phyloP scores from a whole-genome alignment of 2,329 filamentous ascomycete species.

The Xylaria sp. region DNA sequence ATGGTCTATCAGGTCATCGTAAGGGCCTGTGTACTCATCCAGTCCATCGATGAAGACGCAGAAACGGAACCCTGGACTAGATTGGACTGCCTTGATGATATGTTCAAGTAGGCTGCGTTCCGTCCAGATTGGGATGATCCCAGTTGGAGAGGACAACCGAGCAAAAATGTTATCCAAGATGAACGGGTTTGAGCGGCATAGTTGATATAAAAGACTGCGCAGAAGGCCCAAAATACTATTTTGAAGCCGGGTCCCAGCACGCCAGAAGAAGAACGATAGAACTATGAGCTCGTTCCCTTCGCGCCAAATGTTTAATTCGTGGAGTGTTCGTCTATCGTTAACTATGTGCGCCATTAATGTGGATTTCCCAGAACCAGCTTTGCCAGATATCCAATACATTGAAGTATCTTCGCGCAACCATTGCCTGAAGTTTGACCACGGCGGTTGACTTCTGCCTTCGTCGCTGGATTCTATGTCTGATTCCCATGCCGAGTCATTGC shows the following conservation, averaged over 20 bases:
- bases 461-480: too few relatives aligned
- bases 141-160: background rate
- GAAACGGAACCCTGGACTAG: background rate
- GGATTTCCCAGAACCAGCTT: constrained; percentile 35
- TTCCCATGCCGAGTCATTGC: too few relatives aligned
- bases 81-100: background rate
- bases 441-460: background rate
- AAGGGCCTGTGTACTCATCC: background rate
- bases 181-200: background rate
- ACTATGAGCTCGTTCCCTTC: constrained; percentile 4
- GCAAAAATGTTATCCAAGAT: background rate
- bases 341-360: constrained; percentile 35
- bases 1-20: background rate
- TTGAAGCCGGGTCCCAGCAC: constrained; percentile 28
- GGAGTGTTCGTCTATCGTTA: constrained; percentile 9
- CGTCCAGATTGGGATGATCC: background rate
- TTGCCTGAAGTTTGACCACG: constrained; percentile 24
- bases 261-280: constrained; percentile 38
- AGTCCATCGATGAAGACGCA: background rate
- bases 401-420: constrained; percentile 30
- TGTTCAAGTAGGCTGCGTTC: background rate
- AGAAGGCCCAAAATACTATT: constrained; percentile 31
- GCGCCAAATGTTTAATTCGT: constrained; percentile 18
- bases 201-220: constrained; percentile 10
- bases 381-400: constrained; percentile 36